Conservation (phyloP, 2,329 filamentous ascomycete genomes). For the Claviceps sp. region DNA sequence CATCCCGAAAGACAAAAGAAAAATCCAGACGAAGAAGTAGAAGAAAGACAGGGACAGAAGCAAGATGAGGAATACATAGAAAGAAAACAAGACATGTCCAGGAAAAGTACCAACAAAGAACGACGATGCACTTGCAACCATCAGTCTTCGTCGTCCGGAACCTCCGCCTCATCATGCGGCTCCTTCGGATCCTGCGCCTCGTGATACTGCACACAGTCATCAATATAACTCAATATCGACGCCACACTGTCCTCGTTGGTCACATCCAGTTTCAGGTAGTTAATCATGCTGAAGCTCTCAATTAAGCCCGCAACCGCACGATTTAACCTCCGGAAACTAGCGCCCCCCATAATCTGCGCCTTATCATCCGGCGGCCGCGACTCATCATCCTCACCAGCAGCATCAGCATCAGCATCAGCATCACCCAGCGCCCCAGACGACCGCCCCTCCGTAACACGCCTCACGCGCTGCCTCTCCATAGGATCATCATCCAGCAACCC, state of each 20-base stretch:
- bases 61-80: too few species aligned
- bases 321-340: constrained; percentile 72
- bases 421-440: constrained; percentile 26
- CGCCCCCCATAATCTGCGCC: constrained; percentile 63
- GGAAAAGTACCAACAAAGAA: not conserved
- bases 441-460: constrained; percentile 24
- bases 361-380: constrained; percentile 49
- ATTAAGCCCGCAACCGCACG: constrained; percentile 81
- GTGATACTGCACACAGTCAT: constrained; percentile 86
- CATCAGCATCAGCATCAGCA: constrained; percentile 13
- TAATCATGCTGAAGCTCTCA: constrained; percentile 97
- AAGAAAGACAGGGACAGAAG: not conserved
- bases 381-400: constrained; percentile 33
- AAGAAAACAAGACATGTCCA: not conserved
- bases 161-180: constrained; percentile 46
- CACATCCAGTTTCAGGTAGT: constrained; percentile 78
- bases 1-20: not conserved
- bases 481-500: constrained; percentile 72
- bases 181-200: constrained; percentile 88
- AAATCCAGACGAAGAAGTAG: not conserved
- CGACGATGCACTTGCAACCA: not conserved
- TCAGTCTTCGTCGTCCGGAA: constrained; percentile 26
- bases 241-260: constrained; percentile 87
- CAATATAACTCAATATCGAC: constrained; percentile 77
- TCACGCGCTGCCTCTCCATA: constrained; percentile 26